Evolutionary conservation across 345 rosid species (phyloP).

Genomic region (Pugionium cornutum): DNA sequence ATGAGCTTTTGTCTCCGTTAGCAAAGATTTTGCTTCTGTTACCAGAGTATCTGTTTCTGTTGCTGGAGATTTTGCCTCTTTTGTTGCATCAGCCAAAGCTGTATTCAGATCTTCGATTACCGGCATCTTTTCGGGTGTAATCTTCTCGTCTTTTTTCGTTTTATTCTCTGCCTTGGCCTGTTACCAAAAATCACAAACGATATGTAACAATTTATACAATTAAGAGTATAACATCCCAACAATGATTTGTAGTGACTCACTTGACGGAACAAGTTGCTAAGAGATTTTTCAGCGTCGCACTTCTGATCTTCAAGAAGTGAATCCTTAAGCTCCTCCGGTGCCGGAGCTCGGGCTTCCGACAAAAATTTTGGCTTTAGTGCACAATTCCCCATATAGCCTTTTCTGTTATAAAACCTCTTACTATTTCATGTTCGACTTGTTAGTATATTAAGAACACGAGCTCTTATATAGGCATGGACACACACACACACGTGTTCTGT

Average conservation of each 20-base stretch:
- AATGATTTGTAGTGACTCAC: slow-evolving; percentile 7
- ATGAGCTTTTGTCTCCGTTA: not conserved
- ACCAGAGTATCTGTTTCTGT: not conserved
- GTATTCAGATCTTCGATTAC: slow-evolving; percentile 15
- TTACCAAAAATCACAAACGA: not conserved
- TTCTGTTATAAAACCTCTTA: not conserved
- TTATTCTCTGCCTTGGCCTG: slow-evolving; percentile 27
- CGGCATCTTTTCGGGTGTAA: not conserved
- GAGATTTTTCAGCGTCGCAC: slow-evolving; percentile 29
- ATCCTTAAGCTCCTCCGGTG: slow-evolving; percentile 29
- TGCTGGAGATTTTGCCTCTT: not conserved
- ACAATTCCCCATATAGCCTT: slow-evolving; percentile 36
- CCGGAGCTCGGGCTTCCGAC: slow-evolving; percentile 31
- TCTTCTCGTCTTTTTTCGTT: slow-evolving; percentile 21
- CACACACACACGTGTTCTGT: not conserved
- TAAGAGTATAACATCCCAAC: not conserved
- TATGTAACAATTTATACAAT: not conserved
- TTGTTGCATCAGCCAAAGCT: not conserved
- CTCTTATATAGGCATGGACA: slow-evolving; percentile 29
- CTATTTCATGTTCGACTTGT: slow-evolving; percentile 2
- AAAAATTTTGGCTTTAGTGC: slow-evolving; percentile 34
- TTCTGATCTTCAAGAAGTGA: slow-evolving; percentile 34
- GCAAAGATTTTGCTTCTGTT: not conserved
- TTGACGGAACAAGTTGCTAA: slow-evolving; percentile 36
- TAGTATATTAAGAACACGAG: not conserved